These are phyloP conservation scores for Trypanosoma melophagium DNA, from an alignment of 208 protist species.

Conservation along the genomic window DNA sequence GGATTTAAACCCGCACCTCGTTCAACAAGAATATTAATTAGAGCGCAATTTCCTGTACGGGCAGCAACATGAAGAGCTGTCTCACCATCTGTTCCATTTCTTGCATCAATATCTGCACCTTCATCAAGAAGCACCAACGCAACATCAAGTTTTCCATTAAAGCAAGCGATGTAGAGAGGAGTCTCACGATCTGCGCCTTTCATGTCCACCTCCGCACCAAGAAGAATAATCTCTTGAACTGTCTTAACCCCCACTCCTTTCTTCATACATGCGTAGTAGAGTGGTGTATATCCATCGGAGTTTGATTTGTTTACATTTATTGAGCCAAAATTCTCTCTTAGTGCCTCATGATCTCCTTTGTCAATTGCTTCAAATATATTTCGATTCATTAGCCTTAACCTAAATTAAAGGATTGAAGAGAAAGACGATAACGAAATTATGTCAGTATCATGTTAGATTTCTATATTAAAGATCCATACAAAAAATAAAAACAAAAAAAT, in stretches of 20 bases:
- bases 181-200: slow-evolving; percentile 67
- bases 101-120: slow-evolving; percentile 59
- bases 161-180: slow-evolving; percentile 81
- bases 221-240: slow-evolving; percentile 48
- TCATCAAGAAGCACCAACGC: slow-evolving; percentile 54
- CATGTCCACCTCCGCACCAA: slow-evolving; percentile 65
- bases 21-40: slow-evolving; percentile 47
- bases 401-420: slow-evolving; percentile 3
- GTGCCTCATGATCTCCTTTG: neutral
- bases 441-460: slow-evolving; percentile 11
- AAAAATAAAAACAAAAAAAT: slow-evolving; percentile 8
- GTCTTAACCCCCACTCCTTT: slow-evolving; percentile 35
- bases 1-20: slow-evolving; percentile 66
- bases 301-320: slow-evolving; percentile 29
- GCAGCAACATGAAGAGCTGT: slow-evolving; percentile 75
- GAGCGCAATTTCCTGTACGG: slow-evolving; percentile 43
- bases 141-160: slow-evolving; percentile 67
- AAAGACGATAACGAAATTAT: neutral
- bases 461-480: neutral
- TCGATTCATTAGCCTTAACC: slow-evolving; percentile 13
- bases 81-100: slow-evolving; percentile 58
- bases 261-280: slow-evolving; percentile 90
- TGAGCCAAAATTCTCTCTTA: neutral
- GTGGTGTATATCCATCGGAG: slow-evolving; percentile 67
- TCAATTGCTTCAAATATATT: slow-evolving; percentile 21